Percentiles rank a stretch among this genome's conserved stretches.
phyloP scores from a whole-genome alignment of 2,329 filamentous ascomycete genomes.

The Diaporthe vexans region DNA sequence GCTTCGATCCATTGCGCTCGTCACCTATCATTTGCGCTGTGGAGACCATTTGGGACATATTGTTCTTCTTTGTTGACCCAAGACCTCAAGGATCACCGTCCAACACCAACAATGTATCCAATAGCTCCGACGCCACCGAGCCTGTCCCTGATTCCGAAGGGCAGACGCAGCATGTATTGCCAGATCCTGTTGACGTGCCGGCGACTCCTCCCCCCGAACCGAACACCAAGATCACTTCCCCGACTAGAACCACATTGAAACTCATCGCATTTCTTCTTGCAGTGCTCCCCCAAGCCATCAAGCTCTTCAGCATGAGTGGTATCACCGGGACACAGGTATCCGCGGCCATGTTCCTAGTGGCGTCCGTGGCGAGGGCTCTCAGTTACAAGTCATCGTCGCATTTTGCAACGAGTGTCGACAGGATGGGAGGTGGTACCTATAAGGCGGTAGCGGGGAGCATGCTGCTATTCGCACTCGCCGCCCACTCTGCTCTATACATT shows the following conservation, averaged over 20 bases:
- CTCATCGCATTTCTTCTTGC: neutral
- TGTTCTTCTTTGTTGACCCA: neutral
- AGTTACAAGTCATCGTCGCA: neutral
- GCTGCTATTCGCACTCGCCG: neutral
- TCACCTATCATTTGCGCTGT: neutral
- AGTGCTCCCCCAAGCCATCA: neutral
- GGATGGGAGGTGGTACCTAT: too few species aligned
- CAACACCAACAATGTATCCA: neutral
- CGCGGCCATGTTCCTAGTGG: neutral
- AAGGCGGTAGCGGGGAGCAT: too few species aligned
- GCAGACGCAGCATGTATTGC: too few species aligned
- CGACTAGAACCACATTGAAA: neutral
- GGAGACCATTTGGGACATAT: neutral
- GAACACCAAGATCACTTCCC: neutral
- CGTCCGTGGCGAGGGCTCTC: neutral
- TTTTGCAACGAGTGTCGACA: neutral
- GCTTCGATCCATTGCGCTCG: constrained; percentile 8
- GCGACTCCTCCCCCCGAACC: neutral
- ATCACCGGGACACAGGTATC: neutral
- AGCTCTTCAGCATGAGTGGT: constrained; percentile 5
- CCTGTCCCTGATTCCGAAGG: neutral
- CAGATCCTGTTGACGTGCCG: too few species aligned
- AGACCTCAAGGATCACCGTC: neutral
- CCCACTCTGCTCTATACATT: neutral
- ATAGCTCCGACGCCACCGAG: neutral